phyloP scores from a whole-genome alignment of 495 filamentous ascomycete species.

The Tricharina praecox region DNA sequence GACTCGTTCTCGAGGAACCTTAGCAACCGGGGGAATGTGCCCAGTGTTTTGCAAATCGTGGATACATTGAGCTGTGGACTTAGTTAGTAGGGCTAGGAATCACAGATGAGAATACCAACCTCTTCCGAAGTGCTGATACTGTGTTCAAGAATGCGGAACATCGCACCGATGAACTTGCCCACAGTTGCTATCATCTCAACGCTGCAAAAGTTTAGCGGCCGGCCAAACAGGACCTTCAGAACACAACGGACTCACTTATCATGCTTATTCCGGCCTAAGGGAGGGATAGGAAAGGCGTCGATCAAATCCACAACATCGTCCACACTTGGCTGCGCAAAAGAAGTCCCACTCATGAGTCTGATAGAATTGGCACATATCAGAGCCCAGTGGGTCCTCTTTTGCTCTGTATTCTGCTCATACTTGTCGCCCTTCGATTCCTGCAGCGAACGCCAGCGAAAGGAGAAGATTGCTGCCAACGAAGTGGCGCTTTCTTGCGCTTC shows the following conservation, averaged over 20 bases:
- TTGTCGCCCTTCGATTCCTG: background rate
- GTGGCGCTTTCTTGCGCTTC: background rate
- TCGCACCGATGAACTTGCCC: background rate
- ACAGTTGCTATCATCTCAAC: slow-evolving; percentile 1
- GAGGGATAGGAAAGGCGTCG: slow-evolving; percentile 5
- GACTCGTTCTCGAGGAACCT: slow-evolving; percentile 18
- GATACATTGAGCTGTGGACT: background rate
- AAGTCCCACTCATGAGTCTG: background rate
- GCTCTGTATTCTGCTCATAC: background rate
- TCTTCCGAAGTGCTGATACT: background rate
- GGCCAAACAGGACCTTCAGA: background rate
- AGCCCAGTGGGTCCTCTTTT: background rate
- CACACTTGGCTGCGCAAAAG: background rate
- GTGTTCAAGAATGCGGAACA: background rate
- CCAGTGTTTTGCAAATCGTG: slow-evolving; percentile 2
- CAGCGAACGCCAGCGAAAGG: background rate
- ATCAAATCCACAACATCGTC: background rate
- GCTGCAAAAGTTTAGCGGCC: slow-evolving; percentile 1
- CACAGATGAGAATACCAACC: background rate
- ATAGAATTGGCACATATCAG: background rate
- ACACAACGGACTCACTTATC: slow-evolving; percentile 5
- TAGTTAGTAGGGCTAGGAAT: no score
- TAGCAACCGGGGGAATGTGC: slow-evolving; percentile 8
- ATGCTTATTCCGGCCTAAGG: slow-evolving; percentile 18
- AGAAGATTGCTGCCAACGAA: background rate